Base-by-base conservation (phyloP, 2,329 filamentous ascomycete species). In the Celoporthe dispersa region DNA sequence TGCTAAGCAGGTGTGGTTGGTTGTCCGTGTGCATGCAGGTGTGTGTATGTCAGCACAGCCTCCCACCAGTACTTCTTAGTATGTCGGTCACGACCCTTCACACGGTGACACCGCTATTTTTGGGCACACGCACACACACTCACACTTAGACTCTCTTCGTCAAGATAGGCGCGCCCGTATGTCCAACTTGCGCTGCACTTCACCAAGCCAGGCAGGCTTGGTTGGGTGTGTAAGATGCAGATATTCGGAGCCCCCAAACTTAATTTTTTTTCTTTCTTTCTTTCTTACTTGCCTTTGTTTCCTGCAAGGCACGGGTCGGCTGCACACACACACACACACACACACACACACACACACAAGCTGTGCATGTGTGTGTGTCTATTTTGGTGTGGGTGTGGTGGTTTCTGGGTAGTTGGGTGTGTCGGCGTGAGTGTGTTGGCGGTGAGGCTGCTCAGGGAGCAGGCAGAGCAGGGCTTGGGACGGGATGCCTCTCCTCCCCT, bases 31-130 rank as follows among this genome's bases (percentile, higher is more conserved):
- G 22, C n/a, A 16, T 55, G 51, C n/a, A n/a, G 31, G 53, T 57
- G 53, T 37, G 57, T 61, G 33, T 37, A 39, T 31, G 59, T 61
- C 31, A 61, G 35, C 60, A 63, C 60, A 41, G 60, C 73, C 77
- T 11, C 53, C 28, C 53, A 11, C n/a, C n/a, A 35, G n/a, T n/a
- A n/a, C n/a, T n/a, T n/a, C n/a, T n/a, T n/a, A n/a, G n/a, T n/a
- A n/a, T n/a, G n/a, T n/a, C n/a, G n/a, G n/a, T n/a, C n/a, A n/a
- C n/a, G n/a, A n/a, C n/a, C n/a, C n/a, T n/a, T n/a, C 51, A 14
- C 11, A 55, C n/a, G 25, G 11, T 55, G 3, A 14, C 25, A 28
- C 51, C 28, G 53, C 53, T 57, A 57, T 57, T 57, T 57, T 57
- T 57, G 28, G 53, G 12, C 51, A 28, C 4, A 28, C n/a, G 28